Evolutionary conservation across 2,329 filamentous ascomycete genomes (phyloP), one percentile per base, ranked within the genome.

Genomic region (Aplosporella prunicola): DNA sequence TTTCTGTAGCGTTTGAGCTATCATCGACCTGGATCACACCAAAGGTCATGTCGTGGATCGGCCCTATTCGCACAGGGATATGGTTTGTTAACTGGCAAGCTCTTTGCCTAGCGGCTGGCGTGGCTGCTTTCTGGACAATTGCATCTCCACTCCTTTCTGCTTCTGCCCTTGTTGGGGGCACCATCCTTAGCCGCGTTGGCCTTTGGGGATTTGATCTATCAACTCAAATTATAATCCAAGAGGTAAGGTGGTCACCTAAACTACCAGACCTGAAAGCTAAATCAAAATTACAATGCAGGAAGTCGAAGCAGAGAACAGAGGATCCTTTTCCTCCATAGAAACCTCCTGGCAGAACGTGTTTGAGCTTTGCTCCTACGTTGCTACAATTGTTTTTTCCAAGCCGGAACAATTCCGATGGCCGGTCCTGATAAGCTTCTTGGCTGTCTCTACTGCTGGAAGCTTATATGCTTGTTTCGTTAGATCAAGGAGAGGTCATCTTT

Each of bases 41-140:
- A 0, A 57, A 61, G 38, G 51, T 79, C 10, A 77, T 76, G 65
- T 47, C 47, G 2, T 53, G 50, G 3, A 66, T 69, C 5, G 64
- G 66, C 15, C 51, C 64, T 1, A 63, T 83, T 6, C 64, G 82
- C n/a, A 68, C 72, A 0, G 82, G 81, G 0, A 64, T 86, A 3
- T 87, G 82, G 82, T 76, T 75, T 44, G 51, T 80, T 8, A 77
- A 71, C 39, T 82, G 77, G 72, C 80, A 86, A 51, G 62, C 80
- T n/a, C 40, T 63, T 3, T 76, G 69, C 31, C 43, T 75, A 47
- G 45, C 63, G 51, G 52, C 69, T 34, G 45, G 62, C 48, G 53
- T 61, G 14, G 46, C 46, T 1, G 30, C n/a, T 3, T 35, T 35
- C 5, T 24, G 32, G 32, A 16, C n/a, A 3, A 0, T n/a, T 1